Conservation (phyloP, 129 eudicot genomes). For the Arctium minus region DNA sequence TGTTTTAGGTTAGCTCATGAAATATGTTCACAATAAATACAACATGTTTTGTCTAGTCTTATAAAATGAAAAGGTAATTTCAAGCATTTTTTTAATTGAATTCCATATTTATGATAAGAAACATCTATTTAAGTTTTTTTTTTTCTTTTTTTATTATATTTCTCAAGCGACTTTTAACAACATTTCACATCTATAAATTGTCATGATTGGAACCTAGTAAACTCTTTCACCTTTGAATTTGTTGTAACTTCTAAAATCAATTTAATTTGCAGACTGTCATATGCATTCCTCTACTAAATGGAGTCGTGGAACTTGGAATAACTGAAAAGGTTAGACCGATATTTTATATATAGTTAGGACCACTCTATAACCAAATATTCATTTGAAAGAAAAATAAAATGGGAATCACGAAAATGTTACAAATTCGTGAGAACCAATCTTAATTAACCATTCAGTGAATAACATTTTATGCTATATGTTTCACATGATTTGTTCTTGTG, state of each 20-base stretch:
- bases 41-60: background rate
- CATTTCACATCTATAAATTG: no score
- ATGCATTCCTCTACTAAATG: slow-evolving; percentile 82
- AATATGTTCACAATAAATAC: background rate
- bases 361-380: background rate
- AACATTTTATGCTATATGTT: no score
- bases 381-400: no score
- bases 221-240: background rate
- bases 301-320: slow-evolving; percentile 83
- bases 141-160: background rate
- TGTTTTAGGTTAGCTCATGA: no score
- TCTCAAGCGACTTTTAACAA: background rate
- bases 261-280: slow-evolving; percentile 64
- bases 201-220: background rate
- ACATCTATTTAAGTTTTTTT: background rate
- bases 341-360: background rate
- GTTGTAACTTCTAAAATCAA: background rate
- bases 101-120: background rate
- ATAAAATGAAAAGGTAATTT: background rate
- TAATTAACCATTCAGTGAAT: no score
- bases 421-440: no score
- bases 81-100: background rate
- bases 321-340: slow-evolving; percentile 47
- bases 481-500: no score
- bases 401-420: no score